Percentiles rank a stretch among this genome's conserved stretches.
Conservation (phyloP, 139 green algal species). For the Volvox reticuliferus region DNA sequence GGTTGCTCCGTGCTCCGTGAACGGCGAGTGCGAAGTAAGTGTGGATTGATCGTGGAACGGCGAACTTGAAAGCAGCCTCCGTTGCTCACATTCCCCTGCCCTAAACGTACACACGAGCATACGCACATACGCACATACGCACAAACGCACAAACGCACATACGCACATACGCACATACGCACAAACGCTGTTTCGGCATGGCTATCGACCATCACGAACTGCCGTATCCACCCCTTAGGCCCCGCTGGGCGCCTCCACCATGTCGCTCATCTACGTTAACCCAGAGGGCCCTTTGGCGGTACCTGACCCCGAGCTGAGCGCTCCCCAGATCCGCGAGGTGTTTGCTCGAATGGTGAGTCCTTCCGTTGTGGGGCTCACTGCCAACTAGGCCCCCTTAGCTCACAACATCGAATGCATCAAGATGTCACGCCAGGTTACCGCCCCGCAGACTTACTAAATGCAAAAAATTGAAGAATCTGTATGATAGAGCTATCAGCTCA, state of each 20-base stretch:
- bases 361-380: background rate
- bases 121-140: background rate
- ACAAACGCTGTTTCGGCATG: background rate
- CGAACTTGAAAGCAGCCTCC: background rate
- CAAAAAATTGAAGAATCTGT: background rate
- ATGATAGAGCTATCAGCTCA: background rate
- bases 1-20: constrained; percentile 36
- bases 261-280: constrained; percentile 66
- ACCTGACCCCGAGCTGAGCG: constrained; percentile 34
- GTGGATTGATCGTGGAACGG: background rate
- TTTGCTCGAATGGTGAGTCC: constrained; percentile 62
- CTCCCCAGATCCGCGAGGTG: constrained; percentile 56
- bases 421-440: no score
- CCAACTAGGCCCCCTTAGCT: background rate
- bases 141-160: background rate
- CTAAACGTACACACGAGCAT: background rate
- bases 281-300: constrained; percentile 56
- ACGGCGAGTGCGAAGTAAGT: constrained; percentile 37
- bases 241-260: constrained; percentile 43
- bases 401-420: no score
- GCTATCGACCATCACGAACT: background rate
- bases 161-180: background rate
- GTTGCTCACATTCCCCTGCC: background rate
- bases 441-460: background rate
- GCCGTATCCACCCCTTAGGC: background rate